Evolutionary conservation across 2,329 filamentous ascomycete species (phyloP).

Genomic region (Teratosphaeria destructans): DNA sequence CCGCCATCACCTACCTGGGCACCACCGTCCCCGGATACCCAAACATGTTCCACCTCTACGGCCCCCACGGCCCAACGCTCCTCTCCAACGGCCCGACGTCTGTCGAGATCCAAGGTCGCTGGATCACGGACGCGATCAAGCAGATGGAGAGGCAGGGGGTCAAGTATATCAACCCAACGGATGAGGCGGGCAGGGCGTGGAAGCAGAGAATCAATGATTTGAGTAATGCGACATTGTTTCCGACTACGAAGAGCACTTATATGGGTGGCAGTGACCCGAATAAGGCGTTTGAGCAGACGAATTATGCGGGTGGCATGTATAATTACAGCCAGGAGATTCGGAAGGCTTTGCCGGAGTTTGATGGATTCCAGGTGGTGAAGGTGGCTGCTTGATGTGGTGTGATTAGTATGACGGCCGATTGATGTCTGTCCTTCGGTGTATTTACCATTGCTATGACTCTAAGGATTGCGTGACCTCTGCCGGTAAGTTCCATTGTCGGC

Average conservation of each 20-base stretch:
- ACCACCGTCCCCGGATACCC: slow-evolving; percentile 31
- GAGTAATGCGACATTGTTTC: slow-evolving; percentile 18
- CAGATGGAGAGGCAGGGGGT: slow-evolving; percentile 14
- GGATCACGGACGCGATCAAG: slow-evolving; percentile 33
- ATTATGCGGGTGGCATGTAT: slow-evolving; percentile 20
- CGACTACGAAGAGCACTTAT: slow-evolving; percentile 19
- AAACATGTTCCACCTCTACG: slow-evolving; percentile 29
- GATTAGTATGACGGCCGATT: background rate
- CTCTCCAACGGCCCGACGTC: slow-evolving; percentile 37
- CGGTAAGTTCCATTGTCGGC: background rate
- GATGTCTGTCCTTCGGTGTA: background rate
- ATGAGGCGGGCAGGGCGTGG: slow-evolving; percentile 21
- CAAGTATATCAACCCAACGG: slow-evolving; percentile 22
- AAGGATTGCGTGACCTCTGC: too few species aligned
- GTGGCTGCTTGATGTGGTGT: background rate
- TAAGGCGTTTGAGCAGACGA: slow-evolving; percentile 20
- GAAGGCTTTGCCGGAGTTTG: slow-evolving; percentile 12
- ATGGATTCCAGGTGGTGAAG: slow-evolving; percentile 17
- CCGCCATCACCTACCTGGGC: slow-evolving; percentile 33
- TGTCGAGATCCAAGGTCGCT: slow-evolving; percentile 35
- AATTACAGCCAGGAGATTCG: slow-evolving; percentile 21
- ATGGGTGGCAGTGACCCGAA: slow-evolving; percentile 11
- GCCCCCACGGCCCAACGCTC: slow-evolving; percentile 32
- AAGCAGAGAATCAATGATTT: slow-evolving; percentile 21
- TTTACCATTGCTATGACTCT: background rate